phyloP scores from a whole-genome alignment of 495 filamentous ascomycete genomes.

The Talaromyces trachyspermus region DNA sequence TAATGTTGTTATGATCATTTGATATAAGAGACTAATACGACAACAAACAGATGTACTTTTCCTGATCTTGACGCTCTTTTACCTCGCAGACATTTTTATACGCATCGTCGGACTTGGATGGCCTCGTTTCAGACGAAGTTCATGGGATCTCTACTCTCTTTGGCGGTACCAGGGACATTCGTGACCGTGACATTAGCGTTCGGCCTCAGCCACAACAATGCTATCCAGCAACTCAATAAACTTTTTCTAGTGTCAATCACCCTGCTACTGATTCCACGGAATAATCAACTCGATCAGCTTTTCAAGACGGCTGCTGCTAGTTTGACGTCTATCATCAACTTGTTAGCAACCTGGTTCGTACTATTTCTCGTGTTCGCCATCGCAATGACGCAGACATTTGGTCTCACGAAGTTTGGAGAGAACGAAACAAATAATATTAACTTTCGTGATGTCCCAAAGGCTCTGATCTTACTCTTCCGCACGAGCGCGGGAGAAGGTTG shows the following conservation, averaged over 20 bases:
- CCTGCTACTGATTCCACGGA: constrained; percentile 87
- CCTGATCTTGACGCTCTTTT: constrained; percentile 75
- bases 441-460: constrained; percentile 86
- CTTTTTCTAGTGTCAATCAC: constrained; percentile 87
- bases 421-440: constrained; percentile 78
- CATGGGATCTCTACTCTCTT: constrained; percentile 91
- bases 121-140: constrained; percentile 85
- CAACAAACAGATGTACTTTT: constrained; percentile 56
- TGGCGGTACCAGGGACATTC: constrained; percentile 79
- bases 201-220: constrained; percentile 41
- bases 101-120: constrained; percentile 85
- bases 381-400: constrained; percentile 92
- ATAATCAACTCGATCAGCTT: constrained; percentile 95
- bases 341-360: constrained; percentile 94
- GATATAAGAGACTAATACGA: constrained; percentile 7
- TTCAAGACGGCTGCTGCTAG: constrained; percentile 99
- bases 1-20: constrained; percentile 1
- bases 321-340: constrained; percentile 81
- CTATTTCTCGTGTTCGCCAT: constrained; percentile 96
- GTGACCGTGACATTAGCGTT: constrained; percentile 64
- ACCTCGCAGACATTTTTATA: constrained; percentile 76
- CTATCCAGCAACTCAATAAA: constrained; percentile 78
- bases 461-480: constrained; percentile 87
- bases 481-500: constrained; percentile 91
- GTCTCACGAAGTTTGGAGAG: constrained; percentile 77